Evolutionary conservation across 2,329 filamentous ascomycete species (phyloP).

Genomic region (Stemphylium vesicarium): DNA sequence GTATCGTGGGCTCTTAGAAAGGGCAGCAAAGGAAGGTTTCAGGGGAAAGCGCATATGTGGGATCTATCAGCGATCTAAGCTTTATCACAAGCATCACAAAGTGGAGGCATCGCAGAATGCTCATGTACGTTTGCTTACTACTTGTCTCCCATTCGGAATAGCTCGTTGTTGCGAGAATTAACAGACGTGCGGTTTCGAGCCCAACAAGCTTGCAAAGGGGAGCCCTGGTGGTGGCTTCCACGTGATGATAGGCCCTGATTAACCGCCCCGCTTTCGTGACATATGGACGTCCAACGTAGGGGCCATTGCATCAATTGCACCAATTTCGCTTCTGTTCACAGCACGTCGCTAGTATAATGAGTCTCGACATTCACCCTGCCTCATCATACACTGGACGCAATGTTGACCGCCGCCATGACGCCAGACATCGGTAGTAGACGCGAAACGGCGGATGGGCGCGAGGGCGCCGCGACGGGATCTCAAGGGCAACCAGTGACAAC

Average conservation of each 20-base stretch:
- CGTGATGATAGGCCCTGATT: slow-evolving; percentile 26
- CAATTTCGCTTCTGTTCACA: slow-evolving; percentile 11
- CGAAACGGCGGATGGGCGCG: slow-evolving; percentile 23
- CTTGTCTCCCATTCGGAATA: too few species aligned
- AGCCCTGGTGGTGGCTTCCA: slow-evolving; percentile 10
- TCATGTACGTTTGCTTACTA: too few species aligned
- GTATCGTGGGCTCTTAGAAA: slow-evolving; percentile 45
- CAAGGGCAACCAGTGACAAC: slow-evolving; percentile 31
- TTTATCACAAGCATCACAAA: slow-evolving; percentile 4
- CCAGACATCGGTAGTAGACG: slow-evolving; percentile 24
- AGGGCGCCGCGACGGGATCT: slow-evolving; percentile 19
- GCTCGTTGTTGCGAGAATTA: not conserved
- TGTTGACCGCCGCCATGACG: slow-evolving; percentile 32
- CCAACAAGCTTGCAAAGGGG: not conserved
- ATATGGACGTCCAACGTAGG: slow-evolving; percentile 13
- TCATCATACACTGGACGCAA: slow-evolving; percentile 21
- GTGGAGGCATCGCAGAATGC: not conserved
- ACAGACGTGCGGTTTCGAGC: not conserved
- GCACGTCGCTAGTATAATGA: slow-evolving; percentile 34
- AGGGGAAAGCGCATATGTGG: not conserved
- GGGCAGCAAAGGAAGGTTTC: not conserved
- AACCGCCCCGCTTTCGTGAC: slow-evolving; percentile 33
- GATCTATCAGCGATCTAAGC: slow-evolving; percentile 10
- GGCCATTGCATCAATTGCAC: slow-evolving; percentile 1
- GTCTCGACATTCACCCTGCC: slow-evolving; percentile 10